phyloP scores from a whole-genome alignment of 495 filamentous ascomycete genomes.

The Xylaria telfairii region DNA sequence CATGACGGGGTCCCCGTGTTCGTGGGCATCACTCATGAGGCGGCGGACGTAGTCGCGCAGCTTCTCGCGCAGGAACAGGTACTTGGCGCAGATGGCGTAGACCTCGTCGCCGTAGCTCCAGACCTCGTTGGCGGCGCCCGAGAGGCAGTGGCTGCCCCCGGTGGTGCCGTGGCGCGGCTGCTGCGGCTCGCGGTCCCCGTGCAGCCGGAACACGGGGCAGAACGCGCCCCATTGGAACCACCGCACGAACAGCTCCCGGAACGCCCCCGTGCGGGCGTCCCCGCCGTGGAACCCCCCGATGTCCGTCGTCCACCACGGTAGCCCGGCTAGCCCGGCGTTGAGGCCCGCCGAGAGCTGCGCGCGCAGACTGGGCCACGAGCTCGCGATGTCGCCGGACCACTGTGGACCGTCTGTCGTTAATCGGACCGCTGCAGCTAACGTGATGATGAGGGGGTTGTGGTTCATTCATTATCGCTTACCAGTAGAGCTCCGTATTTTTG shows the following conservation, averaged over 20 bases:
- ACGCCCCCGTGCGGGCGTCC: constrained; percentile 55
- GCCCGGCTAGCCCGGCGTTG: constrained; percentile 63
- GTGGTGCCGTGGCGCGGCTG: constrained; percentile 45
- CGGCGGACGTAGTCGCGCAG: constrained; percentile 57
- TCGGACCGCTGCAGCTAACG: background rate
- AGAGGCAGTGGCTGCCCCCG: constrained; percentile 41
- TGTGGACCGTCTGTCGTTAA: background rate
- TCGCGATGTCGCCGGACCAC: constrained; percentile 65
- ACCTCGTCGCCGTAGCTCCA: constrained; percentile 64
- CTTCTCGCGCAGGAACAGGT: constrained; percentile 58
- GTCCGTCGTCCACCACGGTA: constrained; percentile 66
- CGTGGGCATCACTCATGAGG: constrained; percentile 61
- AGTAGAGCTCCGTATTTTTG: constrained; percentile 66
- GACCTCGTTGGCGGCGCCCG: constrained; percentile 61
- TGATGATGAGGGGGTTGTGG: background rate
- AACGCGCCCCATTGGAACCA: constrained; percentile 70
- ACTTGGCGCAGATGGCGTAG: constrained; percentile 62
- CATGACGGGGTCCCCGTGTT: constrained; percentile 61
- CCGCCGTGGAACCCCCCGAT: constrained; percentile 68
- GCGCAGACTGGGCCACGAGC: constrained; percentile 59
- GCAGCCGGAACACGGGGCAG: constrained; percentile 65
- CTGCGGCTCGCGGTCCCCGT: constrained; percentile 64
- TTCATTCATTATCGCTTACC: background rate
- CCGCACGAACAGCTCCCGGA: constrained; percentile 62
- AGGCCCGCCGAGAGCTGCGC: constrained; percentile 63